Conservation (phyloP, 1,284 basidiomycete genomes). For the Omphalotus olearius region DNA sequence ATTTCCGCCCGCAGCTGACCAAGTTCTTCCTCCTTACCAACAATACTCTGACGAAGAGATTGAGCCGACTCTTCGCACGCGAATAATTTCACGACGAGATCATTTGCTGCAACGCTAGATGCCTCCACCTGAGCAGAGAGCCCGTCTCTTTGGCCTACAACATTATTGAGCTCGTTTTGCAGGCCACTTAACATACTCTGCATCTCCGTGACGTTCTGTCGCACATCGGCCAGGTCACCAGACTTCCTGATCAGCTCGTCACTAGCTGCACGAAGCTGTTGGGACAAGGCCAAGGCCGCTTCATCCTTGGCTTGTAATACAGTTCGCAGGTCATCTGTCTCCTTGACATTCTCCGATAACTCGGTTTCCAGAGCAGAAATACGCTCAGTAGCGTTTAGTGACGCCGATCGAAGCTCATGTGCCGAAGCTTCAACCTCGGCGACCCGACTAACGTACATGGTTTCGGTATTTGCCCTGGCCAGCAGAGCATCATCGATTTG, state of each 20-base stretch:
- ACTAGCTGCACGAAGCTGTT: constrained; percentile 8
- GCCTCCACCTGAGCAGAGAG: too few relatives aligned
- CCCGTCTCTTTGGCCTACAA: constrained; percentile 1
- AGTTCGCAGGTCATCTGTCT: constrained; percentile 13
- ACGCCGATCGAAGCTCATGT: neutral
- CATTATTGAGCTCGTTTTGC: constrained; percentile 4
- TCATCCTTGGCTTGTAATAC: constrained; percentile 13
- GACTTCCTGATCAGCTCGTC: constrained; percentile 7
- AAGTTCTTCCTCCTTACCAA: constrained; percentile 16
- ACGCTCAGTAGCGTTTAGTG: neutral
- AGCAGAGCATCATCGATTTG: neutral
- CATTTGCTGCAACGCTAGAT: neutral
- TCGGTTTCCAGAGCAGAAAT: neutral
- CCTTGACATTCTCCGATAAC: neutral
- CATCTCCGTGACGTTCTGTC: constrained; percentile 9
- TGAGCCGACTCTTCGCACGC: neutral
- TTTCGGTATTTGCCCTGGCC: neutral
- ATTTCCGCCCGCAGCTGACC: neutral
- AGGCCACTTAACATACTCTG: constrained; percentile 7
- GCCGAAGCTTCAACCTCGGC: neutral
- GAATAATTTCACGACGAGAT: neutral
- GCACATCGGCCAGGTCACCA: constrained; percentile 5
- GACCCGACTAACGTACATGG: neutral
- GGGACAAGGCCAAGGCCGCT: neutral
- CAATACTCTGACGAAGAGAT: constrained; percentile 11